Percentiles rank a stretch among this genome's conserved stretches.
phyloP scores from a whole-genome alignment of 768 basidiomycete genomes.

The Tubosaeta sp. region DNA sequence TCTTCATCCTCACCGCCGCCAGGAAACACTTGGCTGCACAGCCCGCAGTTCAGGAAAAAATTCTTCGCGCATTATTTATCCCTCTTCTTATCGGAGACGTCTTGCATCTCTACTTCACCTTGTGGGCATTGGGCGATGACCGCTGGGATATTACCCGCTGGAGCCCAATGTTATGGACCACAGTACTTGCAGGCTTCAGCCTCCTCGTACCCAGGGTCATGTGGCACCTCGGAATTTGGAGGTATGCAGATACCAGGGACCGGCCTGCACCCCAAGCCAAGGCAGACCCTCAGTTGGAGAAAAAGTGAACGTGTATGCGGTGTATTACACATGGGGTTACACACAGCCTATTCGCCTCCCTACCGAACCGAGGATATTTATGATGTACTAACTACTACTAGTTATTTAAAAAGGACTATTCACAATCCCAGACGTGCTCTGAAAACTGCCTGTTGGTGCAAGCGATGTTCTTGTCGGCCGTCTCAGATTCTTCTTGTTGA shows the following conservation, averaged over 20 bases:
- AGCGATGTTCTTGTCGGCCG: slow-evolving; percentile 77
- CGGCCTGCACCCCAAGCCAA: slow-evolving; percentile 16
- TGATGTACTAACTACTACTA: not conserved
- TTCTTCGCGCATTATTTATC: slow-evolving; percentile 56
- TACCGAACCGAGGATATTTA: not conserved
- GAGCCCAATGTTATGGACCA: slow-evolving; percentile 69
- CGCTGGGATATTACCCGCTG: slow-evolving; percentile 58
- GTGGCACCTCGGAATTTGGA: slow-evolving; percentile 73
- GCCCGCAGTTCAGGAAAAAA: slow-evolving; percentile 68
- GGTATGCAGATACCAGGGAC: slow-evolving; percentile 68
- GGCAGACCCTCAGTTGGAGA: slow-evolving; percentile 2
- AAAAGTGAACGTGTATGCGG: slow-evolving; percentile 13
- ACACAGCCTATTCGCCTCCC: not conserved
- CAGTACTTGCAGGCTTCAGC: slow-evolving; percentile 56
- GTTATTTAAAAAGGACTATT: slow-evolving; percentile 53
- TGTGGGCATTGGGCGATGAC: slow-evolving; percentile 74
- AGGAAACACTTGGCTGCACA: slow-evolving; percentile 56
- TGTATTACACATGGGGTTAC: not conserved
- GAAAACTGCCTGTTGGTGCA: slow-evolving; percentile 38
- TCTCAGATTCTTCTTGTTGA: slow-evolving; percentile 91
- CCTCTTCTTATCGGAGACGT: slow-evolving; percentile 71
- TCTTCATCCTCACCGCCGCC: slow-evolving; percentile 59
- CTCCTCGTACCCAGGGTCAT: slow-evolving; percentile 65
- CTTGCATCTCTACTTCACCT: slow-evolving; percentile 59
- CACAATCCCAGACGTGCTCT: slow-evolving; percentile 62